These are phyloP conservation scores for Sonneratia caseolaris DNA, from an alignment of 345 rosid species.

Conservation along the genomic window DNA sequence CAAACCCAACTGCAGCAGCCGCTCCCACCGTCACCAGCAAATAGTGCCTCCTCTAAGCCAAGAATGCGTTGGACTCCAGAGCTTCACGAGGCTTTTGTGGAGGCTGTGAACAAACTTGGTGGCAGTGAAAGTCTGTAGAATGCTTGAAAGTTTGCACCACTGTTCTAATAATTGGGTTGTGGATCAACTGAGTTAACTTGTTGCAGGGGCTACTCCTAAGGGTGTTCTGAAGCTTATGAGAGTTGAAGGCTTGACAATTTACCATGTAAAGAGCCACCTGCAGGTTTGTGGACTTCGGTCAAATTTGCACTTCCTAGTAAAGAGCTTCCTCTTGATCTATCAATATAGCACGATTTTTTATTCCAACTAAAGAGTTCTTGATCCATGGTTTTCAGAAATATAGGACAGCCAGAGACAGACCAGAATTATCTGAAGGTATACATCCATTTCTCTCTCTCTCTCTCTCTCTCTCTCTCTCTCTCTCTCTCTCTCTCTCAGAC, in stretches of 20 bases:
- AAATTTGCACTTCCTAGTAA: background rate
- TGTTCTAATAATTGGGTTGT: background rate
- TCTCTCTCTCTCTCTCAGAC: background rate
- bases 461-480: background rate
- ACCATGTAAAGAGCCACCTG: constrained; percentile 89
- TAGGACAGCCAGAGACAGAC: constrained; percentile 65
- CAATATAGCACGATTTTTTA: background rate
- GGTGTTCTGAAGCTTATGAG: constrained; percentile 82
- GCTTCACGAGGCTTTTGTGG: constrained; percentile 86
- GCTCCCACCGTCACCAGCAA: constrained; percentile 30
- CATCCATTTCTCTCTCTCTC: constrained; percentile 1
- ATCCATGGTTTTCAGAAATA: constrained; percentile 61
- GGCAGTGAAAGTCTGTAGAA: constrained; percentile 62
- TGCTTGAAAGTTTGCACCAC: too few relatives aligned
- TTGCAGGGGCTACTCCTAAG: constrained; percentile 82
- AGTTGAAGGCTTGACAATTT: constrained; percentile 74
- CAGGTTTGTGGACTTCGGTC: constrained; percentile 36
- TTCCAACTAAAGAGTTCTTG: constrained; percentile 14
- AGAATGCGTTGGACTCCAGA: constrained; percentile 97
- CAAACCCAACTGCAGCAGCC: constrained; percentile 33
- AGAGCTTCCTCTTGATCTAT: background rate
- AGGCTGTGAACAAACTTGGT: constrained; percentile 77
- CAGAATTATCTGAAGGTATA: constrained; percentile 74
- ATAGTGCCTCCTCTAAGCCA: constrained; percentile 52
- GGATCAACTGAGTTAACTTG: constrained; percentile 6